phyloP scores from a whole-genome alignment of 2,329 filamentous ascomycete genomes.

The Sclerotinia glacialis region DNA sequence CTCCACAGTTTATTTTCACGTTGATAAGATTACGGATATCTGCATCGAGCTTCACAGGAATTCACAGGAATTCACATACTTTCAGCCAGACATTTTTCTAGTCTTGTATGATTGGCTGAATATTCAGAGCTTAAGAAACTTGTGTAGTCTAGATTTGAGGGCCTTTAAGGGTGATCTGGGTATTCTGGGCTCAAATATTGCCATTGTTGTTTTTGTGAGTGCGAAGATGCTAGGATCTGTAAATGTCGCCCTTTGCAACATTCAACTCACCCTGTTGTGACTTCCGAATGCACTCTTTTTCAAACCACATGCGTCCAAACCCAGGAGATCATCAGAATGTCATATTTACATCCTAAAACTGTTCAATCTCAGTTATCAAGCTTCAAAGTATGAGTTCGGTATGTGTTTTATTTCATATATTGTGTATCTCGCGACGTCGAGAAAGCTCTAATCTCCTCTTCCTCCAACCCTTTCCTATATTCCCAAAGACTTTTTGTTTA shows the following conservation, averaged over 20 bases:
- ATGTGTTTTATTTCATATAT: background rate
- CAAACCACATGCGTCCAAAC: background rate
- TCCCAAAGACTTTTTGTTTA: background rate
- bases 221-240: background rate
- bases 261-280: too few species aligned
- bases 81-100: background rate
- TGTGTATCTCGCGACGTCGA: background rate
- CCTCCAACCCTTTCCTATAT: background rate
- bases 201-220: slow-evolving; percentile 7
- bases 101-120: background rate
- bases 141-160: slow-evolving; percentile 9
- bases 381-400: background rate
- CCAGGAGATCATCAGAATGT: background rate
- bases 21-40: background rate
- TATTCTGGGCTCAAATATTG: background rate
- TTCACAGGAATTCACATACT: accelerated
- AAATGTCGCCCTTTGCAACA: background rate
- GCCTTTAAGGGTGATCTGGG: background rate
- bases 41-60: background rate
- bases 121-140: background rate
- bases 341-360: background rate
- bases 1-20: background rate
- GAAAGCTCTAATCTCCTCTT: background rate
- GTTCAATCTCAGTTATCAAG: background rate
- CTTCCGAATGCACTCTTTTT: background rate